Evolutionary conservation across 2,329 filamentous ascomycete genomes (phyloP), one percentile per base, ranked within the genome.

Genomic region (Chlorencoelia australis): DNA sequence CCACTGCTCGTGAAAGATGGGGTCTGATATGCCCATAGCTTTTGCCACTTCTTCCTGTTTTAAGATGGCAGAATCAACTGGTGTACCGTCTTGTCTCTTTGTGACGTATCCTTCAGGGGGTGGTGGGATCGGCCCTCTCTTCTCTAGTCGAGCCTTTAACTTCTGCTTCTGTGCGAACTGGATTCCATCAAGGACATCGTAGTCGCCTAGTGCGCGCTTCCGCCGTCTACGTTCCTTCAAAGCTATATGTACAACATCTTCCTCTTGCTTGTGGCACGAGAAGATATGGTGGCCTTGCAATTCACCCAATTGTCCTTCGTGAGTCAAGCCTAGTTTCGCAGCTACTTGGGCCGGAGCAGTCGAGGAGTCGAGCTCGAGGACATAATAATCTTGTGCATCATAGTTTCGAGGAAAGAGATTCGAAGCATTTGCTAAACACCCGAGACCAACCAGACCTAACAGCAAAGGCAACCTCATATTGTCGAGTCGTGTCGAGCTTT

Each of bases 1-100:
- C 91, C 91, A 98, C 61, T 98, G 91, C 39, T 93, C 82, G 27
- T 73, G 68, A 61, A 96, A 98, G 35, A 94, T 94, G 13, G 91
- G 91, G 53, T 98, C 91, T 20, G 66, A 60, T 46, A 98, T 96
- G 10, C 68, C 67, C n/a, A 98, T 67, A 2, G 68, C 64, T 33
- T 68, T 60, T 47, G 78, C 78, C 30, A 93, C 64, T 4, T 69
- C 60, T 32, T 70, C 59, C 48, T 82, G 78, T 43, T 69, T 64
- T 42, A 69, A 59, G 16, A 80, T 63, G 3, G 75, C 73, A 8
- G 43, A 30, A 21, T 47, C 43, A 3, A 43, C 40, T 2, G 49
- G 41, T 6, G 44, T 35, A 17, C 35, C 27, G 19, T 40, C 45
- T 27, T 53, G 41, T 20, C 49, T 47, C 20, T 40, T 37, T 21